Conservation (phyloP, 257 asterid genomes). For the Anisodus tanguticus region DNA sequence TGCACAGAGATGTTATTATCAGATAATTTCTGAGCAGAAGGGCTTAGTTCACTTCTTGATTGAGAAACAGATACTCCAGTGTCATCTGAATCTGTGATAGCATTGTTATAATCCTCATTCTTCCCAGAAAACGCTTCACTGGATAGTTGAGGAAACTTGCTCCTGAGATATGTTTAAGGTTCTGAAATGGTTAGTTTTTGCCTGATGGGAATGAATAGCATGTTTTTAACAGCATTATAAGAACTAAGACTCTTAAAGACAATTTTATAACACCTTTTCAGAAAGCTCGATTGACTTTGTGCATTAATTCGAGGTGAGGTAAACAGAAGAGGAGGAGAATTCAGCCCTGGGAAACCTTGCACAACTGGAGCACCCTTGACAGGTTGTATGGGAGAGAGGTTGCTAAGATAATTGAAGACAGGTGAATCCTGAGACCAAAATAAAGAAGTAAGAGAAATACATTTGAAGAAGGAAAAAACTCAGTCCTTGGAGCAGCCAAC, state of each 20-base stretch:
- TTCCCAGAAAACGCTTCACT: constrained; percentile 39
- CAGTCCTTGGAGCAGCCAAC: constrained; percentile 6
- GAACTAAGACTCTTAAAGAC: constrained; percentile 16
- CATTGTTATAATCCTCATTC: constrained; percentile 37
- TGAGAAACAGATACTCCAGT: constrained; percentile 35
- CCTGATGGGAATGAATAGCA: constrained; percentile 10
- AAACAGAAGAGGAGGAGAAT: constrained; percentile 57
- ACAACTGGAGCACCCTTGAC: constrained; percentile 40
- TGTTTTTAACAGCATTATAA: constrained; percentile 14
- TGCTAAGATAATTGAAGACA: constrained; percentile 54
- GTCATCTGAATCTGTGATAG: constrained; percentile 31
- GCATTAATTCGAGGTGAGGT: constrained; percentile 49
- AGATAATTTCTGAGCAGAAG: constrained; percentile 35
- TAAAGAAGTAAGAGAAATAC: constrained; percentile 29
- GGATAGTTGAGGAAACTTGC: constrained; percentile 35
- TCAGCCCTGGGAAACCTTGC: constrained; percentile 50
- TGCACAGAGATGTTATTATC: constrained; percentile 24
- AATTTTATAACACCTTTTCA: constrained; percentile 43
- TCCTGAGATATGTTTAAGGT: constrained; percentile 44
- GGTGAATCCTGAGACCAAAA: constrained; percentile 58
- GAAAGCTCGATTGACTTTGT: constrained; percentile 32
- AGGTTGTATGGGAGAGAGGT: constrained; percentile 58
- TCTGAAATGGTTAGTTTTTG: constrained; percentile 29
- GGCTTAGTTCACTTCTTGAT: constrained; percentile 30
- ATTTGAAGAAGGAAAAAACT: constrained; percentile 19